A percentile compares a stretch with the other conserved stretches of the same genome.
Evolutionary conservation across 352 stramenopile species (phyloP).

Genomic region (Pilasporangium apinafurcum): DNA sequence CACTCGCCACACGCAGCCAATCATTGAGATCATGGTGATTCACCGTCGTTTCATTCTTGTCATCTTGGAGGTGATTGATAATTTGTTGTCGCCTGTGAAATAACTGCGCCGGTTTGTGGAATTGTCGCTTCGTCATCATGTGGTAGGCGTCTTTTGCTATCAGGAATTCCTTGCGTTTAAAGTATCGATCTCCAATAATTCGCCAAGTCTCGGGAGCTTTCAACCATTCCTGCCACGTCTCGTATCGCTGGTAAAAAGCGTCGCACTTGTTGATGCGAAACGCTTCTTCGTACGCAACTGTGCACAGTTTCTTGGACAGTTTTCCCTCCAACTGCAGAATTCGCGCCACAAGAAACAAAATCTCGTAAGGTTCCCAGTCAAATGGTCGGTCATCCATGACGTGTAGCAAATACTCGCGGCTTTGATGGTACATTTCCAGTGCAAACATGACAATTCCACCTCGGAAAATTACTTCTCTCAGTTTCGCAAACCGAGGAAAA

Average conservation of each 20-base stretch:
- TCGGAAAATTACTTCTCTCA: constrained; percentile 60
- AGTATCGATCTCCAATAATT: constrained; percentile 38
- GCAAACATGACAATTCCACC: constrained; percentile 54
- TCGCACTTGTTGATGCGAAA: constrained; percentile 41
- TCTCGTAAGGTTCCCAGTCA: constrained; percentile 38
- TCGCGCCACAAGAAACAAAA: constrained; percentile 53
- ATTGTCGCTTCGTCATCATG: constrained; percentile 49
- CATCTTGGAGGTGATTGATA: constrained; percentile 10
- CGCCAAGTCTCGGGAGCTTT: constrained; percentile 44
- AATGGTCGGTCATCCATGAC: constrained; percentile 43
- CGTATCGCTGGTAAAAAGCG: constrained; percentile 12
- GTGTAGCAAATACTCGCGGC: constrained; percentile 62
- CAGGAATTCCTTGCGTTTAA: constrained; percentile 36
- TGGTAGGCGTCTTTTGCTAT: constrained; percentile 57
- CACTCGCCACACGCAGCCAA: constrained; percentile 48
- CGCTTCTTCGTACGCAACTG: constrained; percentile 63
- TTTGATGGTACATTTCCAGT: constrained; percentile 53
- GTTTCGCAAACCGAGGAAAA: constrained; percentile 44
- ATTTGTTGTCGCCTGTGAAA: constrained; percentile 25
- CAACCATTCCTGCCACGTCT: constrained; percentile 60
- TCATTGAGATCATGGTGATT: constrained; percentile 18
- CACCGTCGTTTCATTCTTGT: neutral
- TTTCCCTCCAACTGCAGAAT: constrained; percentile 52
- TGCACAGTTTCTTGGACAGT: constrained; percentile 24
- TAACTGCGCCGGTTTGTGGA: constrained; percentile 18